Percentiles rank a stretch among this genome's conserved stretches.
Evolutionary conservation across 495 filamentous ascomycete species (phyloP).

Genomic region (Aspergillus bridgeri): DNA sequence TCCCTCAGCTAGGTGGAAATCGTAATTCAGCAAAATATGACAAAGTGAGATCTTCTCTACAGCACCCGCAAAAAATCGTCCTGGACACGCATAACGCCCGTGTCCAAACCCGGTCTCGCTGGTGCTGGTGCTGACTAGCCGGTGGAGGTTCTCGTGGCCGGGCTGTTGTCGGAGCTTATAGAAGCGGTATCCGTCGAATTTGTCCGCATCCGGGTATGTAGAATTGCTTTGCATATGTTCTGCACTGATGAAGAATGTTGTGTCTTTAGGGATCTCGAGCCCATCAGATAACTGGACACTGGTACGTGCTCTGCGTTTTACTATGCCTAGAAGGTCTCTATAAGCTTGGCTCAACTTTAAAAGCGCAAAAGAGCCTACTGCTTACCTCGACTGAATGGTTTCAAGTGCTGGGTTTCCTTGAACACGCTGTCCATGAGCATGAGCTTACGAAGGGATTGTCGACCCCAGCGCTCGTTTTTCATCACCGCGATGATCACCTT

Average conservation of each 20-base stretch:
- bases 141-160: slow-evolving; percentile 1
- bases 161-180: slow-evolving; percentile 1
- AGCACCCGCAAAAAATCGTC: slow-evolving; percentile 1
- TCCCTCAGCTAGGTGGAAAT: neutral
- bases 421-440: neutral
- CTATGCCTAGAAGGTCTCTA: neutral
- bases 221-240: slow-evolving; percentile 3
- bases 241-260: neutral
- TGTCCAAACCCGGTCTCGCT: neutral
- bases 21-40: slow-evolving; percentile 3
- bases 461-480: neutral
- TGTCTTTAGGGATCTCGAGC: neutral
- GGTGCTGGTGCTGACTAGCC: neutral
- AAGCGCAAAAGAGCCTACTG: neutral
- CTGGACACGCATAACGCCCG: slow-evolving; percentile 1
- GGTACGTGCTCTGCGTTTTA: neutral
- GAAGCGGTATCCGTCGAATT: slow-evolving; percentile 4
- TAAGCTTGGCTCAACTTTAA: neutral
- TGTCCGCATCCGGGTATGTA: slow-evolving; percentile 4
- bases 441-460: neutral
- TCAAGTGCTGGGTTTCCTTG: neutral
- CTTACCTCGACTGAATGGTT: neutral
- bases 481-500: neutral
- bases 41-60: neutral
- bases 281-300: neutral